phyloP scores from a whole-genome alignment of 345 rosid genomes.

The Camelina hispida region DNA sequence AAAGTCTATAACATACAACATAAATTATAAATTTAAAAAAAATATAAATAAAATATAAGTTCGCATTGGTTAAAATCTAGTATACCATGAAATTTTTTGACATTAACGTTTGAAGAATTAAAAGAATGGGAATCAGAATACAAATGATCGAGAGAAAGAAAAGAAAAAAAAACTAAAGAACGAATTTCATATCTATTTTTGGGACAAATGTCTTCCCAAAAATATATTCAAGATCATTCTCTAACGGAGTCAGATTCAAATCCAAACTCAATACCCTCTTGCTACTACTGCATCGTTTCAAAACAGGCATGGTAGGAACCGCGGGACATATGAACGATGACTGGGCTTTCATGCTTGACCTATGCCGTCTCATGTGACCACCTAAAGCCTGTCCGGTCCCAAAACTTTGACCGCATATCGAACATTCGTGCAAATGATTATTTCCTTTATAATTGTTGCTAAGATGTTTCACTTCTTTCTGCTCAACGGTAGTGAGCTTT shows the following conservation, averaged over 20 bases:
- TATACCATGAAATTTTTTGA: not conserved
- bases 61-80: too few relatives aligned
- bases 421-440: slow-evolving; percentile 55
- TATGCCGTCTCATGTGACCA: slow-evolving; percentile 81
- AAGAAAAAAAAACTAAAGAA: not conserved
- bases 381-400: slow-evolving; percentile 76
- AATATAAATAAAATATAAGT: too few relatives aligned
- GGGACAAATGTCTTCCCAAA: slow-evolving; percentile 63
- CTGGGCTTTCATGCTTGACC: slow-evolving; percentile 36
- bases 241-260: slow-evolving; percentile 78
- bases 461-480: slow-evolving; percentile 27
- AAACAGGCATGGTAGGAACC: slow-evolving; percentile 49
- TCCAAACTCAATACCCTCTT: slow-evolving; percentile 63
- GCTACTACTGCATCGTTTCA: slow-evolving; percentile 57
- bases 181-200: slow-evolving; percentile 53
- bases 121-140: slow-evolving; percentile 36
- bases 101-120: slow-evolving; percentile 6
- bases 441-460: slow-evolving; percentile 19
- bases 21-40: too few relatives aligned
- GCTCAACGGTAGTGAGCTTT: slow-evolving; percentile 37
- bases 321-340: slow-evolving; percentile 26
- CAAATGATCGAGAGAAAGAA: slow-evolving; percentile 15
- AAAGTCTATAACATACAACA: too few relatives aligned
- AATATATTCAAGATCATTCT: slow-evolving; percentile 66
- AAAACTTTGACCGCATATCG: slow-evolving; percentile 67